Conservation (phyloP, 2,329 filamentous ascomycete genomes). For the Aspergillus versicolor region DNA sequence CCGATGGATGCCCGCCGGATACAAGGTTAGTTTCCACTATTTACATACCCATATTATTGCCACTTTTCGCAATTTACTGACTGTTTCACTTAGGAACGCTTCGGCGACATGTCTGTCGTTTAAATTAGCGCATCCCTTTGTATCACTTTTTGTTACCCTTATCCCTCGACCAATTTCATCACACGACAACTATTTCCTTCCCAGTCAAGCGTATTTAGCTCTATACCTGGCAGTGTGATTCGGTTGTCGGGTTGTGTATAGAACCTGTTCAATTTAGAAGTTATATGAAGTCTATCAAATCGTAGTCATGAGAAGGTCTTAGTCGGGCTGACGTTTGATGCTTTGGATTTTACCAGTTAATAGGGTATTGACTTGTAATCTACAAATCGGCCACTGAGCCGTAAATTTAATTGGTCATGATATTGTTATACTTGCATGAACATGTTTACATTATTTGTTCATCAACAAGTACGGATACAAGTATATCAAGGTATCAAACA, state of each 20-base stretch:
- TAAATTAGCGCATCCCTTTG: conserved; percentile 55
- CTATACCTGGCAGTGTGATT: conserved; percentile 30
- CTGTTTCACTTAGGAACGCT: conserved; percentile 75
- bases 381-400: too few relatives aligned
- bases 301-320: neutral
- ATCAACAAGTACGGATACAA: too few relatives aligned
- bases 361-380: neutral
- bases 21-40: conserved; percentile 73
- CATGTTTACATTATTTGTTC: too few relatives aligned
- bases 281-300: conserved; percentile 15
- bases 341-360: neutral
- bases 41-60: neutral
- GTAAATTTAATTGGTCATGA: too few relatives aligned
- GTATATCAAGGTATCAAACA: too few relatives aligned
- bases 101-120: conserved; percentile 92
- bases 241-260: conserved; percentile 40
- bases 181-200: conserved; percentile 30
- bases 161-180: conserved; percentile 31
- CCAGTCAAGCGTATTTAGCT: conserved; percentile 26
- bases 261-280: conserved; percentile 38
- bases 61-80: conserved; percentile 8
- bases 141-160: conserved; percentile 28
- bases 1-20: conserved; percentile 96
- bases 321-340: neutral
- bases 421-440: too few relatives aligned